A percentile compares a stretch with the other conserved stretches of the same genome.
phyloP scores from a whole-genome alignment of 345 rosid genomes.

The Linum lewisii region DNA sequence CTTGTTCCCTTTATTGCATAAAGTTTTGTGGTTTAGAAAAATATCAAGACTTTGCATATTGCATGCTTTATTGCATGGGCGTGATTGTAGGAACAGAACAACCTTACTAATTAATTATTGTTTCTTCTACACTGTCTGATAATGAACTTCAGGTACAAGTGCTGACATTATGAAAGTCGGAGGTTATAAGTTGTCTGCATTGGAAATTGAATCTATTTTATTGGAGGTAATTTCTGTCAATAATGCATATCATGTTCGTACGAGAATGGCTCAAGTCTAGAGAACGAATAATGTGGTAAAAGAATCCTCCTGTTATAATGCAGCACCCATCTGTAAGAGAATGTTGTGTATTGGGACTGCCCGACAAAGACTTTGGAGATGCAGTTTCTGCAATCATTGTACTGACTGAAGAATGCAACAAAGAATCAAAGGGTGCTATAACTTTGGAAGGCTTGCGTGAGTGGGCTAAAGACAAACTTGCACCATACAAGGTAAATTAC shows the following conservation, averaged over 20 bases:
- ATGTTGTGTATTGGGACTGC: constrained; percentile 88
- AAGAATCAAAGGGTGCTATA: constrained; percentile 41
- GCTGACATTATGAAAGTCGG: constrained; percentile 98
- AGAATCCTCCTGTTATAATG: constrained; percentile 12
- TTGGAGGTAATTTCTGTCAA: constrained; percentile 45
- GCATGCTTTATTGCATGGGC: too few species aligned
- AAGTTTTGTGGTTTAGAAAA: too few species aligned
- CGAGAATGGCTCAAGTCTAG: background rate
- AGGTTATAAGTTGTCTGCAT: constrained; percentile 91
- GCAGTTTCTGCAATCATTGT: constrained; percentile 65
- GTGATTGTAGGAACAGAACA: too few species aligned
- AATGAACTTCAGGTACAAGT: constrained; percentile 51
- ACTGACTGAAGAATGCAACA: constrained; percentile 39
- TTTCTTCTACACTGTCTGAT: too few species aligned
- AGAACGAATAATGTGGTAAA: background rate
- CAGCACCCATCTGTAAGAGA: constrained; percentile 83
- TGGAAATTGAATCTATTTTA: constrained; percentile 86
- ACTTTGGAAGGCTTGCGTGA: constrained; percentile 64
- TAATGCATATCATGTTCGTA: background rate
- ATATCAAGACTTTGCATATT: too few species aligned
- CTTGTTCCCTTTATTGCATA: too few species aligned
- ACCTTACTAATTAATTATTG: too few species aligned
- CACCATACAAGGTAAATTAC: constrained; percentile 84
- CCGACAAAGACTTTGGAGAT: constrained; percentile 85
- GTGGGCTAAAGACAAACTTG: constrained; percentile 93